These are phyloP conservation scores for Tephrocybe sp. DNA, from an alignment of 768 basidiomycete species.

Conservation along the genomic window DNA sequence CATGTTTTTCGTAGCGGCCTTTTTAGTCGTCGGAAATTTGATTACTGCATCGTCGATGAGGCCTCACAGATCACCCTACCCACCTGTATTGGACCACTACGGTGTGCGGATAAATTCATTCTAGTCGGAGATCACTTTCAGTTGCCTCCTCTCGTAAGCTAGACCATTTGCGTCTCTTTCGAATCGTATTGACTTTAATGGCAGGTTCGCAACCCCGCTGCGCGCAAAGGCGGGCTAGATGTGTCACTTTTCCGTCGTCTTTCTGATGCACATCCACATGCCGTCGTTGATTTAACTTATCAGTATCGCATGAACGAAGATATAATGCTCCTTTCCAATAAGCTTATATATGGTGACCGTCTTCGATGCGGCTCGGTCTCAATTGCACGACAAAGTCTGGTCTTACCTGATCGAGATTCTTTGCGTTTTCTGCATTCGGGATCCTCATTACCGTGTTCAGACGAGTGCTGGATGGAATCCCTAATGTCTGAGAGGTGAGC, in stretches of 20 bases:
- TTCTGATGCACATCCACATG: constrained; percentile 82
- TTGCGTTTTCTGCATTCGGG: constrained; percentile 43
- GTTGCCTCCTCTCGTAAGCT: constrained; percentile 84
- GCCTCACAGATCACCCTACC: constrained; percentile 97
- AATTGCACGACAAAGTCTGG: constrained; percentile 61
- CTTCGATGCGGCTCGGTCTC: constrained; percentile 75
- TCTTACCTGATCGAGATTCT: constrained; percentile 47
- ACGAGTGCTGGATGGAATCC: constrained; percentile 69
- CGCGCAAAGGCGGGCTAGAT: constrained; percentile 85
- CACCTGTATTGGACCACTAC: constrained; percentile 90
- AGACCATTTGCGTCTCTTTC: not conserved
- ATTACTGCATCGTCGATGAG: constrained; percentile 98
- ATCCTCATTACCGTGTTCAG: constrained; percentile 28
- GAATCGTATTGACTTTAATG: not conserved
- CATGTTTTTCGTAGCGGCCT: constrained; percentile 55
- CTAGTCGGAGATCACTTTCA: constrained; percentile 98
- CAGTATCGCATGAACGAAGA: constrained; percentile 98
- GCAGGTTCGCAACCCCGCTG: constrained; percentile 79
- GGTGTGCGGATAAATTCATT: constrained; percentile 88
- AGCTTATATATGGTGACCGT: constrained; percentile 76
- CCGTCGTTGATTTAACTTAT: constrained; percentile 80
- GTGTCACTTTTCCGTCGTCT: constrained; percentile 87
- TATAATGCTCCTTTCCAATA: constrained; percentile 89
- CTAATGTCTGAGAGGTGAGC: constrained; percentile 66
- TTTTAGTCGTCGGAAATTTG: constrained; percentile 83